Conservation (phyloP, 495 filamentous ascomycete species). For the Penicillium atrosanguineum region DNA sequence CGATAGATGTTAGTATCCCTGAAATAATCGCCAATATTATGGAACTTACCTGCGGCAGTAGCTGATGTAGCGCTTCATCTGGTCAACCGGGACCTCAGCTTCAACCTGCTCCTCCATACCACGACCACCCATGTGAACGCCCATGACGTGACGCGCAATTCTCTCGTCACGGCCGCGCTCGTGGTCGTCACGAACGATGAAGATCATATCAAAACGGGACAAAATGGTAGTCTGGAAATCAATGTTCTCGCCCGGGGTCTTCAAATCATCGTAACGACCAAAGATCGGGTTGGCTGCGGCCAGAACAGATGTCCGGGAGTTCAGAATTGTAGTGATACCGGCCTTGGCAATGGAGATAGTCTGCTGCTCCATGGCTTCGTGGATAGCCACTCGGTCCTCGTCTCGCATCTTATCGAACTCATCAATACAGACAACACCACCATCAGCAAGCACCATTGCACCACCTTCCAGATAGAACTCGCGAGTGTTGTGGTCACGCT, state of each 20-base stretch:
- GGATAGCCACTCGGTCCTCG: slow-evolving; percentile 97
- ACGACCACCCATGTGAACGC: slow-evolving; percentile 90
- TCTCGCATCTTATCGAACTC: slow-evolving; percentile 99
- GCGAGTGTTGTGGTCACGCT: slow-evolving; percentile 84
- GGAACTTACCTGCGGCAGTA: slow-evolving; percentile 87
- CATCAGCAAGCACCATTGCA: slow-evolving; percentile 98
- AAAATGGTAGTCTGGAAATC: slow-evolving; percentile 99
- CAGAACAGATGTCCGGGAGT: slow-evolving; percentile 90
- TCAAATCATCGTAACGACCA: slow-evolving; percentile 96
- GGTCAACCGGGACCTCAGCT: slow-evolving; percentile 86
- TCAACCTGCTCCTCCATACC: slow-evolving; percentile 80
- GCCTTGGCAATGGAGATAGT: slow-evolving; percentile 99
- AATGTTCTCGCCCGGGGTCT: slow-evolving; percentile 97
- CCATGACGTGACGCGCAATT: slow-evolving; percentile 97
- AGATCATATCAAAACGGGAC: slow-evolving; percentile 99
- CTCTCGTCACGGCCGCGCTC: slow-evolving; percentile 84
- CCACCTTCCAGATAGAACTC: slow-evolving; percentile 99
- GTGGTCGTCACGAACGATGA: slow-evolving; percentile 96
- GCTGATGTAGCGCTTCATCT: slow-evolving; percentile 97
- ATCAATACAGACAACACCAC: slow-evolving; percentile 98
- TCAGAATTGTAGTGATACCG: slow-evolving; percentile 97
- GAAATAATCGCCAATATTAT: not conserved
- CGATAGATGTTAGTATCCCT: slow-evolving; percentile 33
- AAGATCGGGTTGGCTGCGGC: slow-evolving; percentile 98
- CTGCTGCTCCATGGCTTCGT: slow-evolving; percentile 99